Evolutionary conservation across 208 protist genomes (phyloP), one percentile per base, ranked within the genome.

Genomic region (Leishmania martiniquensis): DNA sequence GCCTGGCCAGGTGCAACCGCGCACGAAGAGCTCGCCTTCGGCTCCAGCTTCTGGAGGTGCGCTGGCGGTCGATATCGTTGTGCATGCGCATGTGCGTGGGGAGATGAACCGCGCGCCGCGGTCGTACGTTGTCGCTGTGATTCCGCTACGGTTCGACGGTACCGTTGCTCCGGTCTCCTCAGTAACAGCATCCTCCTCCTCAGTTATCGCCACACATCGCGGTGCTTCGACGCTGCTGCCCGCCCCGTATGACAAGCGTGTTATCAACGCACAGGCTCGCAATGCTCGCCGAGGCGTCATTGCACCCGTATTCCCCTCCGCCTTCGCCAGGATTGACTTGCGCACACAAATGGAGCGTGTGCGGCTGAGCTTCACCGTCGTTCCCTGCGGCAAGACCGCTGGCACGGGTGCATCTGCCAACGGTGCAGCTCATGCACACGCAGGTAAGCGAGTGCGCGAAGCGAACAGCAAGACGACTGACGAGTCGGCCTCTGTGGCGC

Each of bases 291-390:
- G 59, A 20, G 59, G 76, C 1, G 49, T 55, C 25, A 54, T 52
- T 22, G 81, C 79, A 4, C 66, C 81, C 6, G 70, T 74, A 17
- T 79, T 72, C 9, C n/a, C 71, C 12, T 83, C 76, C 25, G 62
- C 81, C 45, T 91, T 90, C 62, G 79, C 81, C 6, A 84, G 79
- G 63, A 66, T 90, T 17, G 82, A 91, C 49, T 52, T 91, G 37
- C 83, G 85, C 34, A 83, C 89, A 47, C 88, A 92, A 78, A 80
- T 90, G 88, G 88, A 95, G 85, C 71, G 76, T 32, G 83, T 95
- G 69, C 82, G 82, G 65, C 84, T 93, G 42, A 82, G 85, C 47
- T 85, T 90, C 37, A 88, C 85, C 63, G 84, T 95, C 47, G 84
- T 80, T n/a, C 87, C 90, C 45, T 54, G 44, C 72, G 37, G 66